Conservation (phyloP, 2,329 filamentous ascomycete species). For the Fusarium aywerte region DNA sequence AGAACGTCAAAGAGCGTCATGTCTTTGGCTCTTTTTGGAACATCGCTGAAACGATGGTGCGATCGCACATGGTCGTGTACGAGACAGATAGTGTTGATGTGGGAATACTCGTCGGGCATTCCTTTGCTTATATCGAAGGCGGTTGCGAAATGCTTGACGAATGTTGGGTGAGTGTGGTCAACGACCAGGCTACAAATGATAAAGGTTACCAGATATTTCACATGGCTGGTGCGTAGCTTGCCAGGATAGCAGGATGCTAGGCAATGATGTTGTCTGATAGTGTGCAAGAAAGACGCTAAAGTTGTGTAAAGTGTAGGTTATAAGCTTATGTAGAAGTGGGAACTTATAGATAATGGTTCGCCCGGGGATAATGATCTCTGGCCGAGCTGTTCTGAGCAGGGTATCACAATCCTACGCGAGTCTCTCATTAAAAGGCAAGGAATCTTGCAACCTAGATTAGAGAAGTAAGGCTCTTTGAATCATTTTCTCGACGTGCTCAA, state of each 20-base stretch:
- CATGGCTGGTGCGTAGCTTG: background rate
- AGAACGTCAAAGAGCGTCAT: background rate
- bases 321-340: background rate
- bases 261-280: too few relatives aligned
- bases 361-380: too few relatives aligned
- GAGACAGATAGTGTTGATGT: background rate
- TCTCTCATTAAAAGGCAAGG: background rate
- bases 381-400: background rate
- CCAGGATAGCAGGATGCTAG: background rate
- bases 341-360: too few relatives aligned
- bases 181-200: background rate
- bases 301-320: background rate
- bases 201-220: rapidly evolving
- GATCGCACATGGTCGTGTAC: background rate
- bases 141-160: rapidly evolving
- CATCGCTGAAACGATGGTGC: background rate
- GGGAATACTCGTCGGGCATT: background rate
- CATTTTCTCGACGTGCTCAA: too few relatives aligned
- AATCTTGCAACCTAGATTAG: background rate
- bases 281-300: background rate
- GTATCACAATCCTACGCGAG: background rate
- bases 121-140: background rate
- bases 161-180: rapidly evolving
- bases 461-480: too few relatives aligned
- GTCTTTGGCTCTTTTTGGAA: background rate